These are phyloP conservation scores for Fraxinus pennsylvanica DNA, from an alignment of 257 asterid species.

Conservation along the genomic window DNA sequence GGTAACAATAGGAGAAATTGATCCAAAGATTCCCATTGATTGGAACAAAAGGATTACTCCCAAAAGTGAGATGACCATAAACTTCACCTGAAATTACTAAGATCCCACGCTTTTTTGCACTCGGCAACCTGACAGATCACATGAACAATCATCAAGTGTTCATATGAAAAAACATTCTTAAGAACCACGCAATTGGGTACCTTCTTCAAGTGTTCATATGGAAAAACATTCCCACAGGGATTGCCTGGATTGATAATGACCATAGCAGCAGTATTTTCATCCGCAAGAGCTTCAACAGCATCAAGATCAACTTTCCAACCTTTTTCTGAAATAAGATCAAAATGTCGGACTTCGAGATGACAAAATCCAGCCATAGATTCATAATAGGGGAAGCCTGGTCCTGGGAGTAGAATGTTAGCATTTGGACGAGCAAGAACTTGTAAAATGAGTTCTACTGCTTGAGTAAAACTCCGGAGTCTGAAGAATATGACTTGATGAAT, in stretches of 20 bases:
- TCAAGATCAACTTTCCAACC: slow-evolving; percentile 84
- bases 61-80: slow-evolving; percentile 69
- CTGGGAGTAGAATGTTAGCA: slow-evolving; percentile 81
- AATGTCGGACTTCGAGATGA: slow-evolving; percentile 65
- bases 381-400: slow-evolving; percentile 76
- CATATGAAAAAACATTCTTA: too few relatives aligned
- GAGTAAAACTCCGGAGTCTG: slow-evolving; percentile 20
- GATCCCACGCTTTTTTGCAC: slow-evolving; percentile 76
- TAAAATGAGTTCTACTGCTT: slow-evolving; percentile 60
- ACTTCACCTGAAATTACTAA: slow-evolving; percentile 84
- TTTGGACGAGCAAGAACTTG: slow-evolving; percentile 67
- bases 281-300: slow-evolving; percentile 64
- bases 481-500: too few relatives aligned
- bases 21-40: slow-evolving; percentile 90
- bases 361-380: slow-evolving; percentile 57
- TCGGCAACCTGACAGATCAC: slow-evolving; percentile 61
- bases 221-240: slow-evolving; percentile 90
- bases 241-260: slow-evolving; percentile 90
- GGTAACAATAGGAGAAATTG: slow-evolving; percentile 56
- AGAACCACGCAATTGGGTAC: slow-evolving; percentile 29
- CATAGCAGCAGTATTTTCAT: slow-evolving; percentile 81
- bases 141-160: background rate
- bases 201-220: slow-evolving; percentile 72
- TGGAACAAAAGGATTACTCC: slow-evolving; percentile 68
- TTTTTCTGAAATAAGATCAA: slow-evolving; percentile 69